Evolutionary conservation across 352 stramenopile genomes (phyloP), one percentile per base, ranked within the genome.

Genomic region (Globisporangium heterothallicum): DNA sequence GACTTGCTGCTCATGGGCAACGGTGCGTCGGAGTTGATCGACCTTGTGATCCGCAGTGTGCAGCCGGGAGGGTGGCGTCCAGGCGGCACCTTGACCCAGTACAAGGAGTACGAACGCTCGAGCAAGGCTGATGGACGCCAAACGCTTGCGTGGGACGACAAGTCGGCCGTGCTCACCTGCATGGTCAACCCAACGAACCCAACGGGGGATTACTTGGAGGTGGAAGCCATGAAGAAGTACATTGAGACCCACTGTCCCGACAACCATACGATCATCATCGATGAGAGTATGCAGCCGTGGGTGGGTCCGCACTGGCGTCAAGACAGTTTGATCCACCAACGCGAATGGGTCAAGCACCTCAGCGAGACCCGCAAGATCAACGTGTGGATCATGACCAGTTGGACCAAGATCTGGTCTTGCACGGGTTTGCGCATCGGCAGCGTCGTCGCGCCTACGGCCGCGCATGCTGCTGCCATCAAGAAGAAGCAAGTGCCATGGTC

Each of bases 321-420:
- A 21, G 86, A 96, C 61, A 88, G 71, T 41, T 72, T 96, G n/a
- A 92, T 95, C 52, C 72, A 90, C 54, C 74, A 96, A 61, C 83
- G 83, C 36, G 78, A 86, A 43, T 96, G 86, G 84, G 72, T 92
- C 19, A 56, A 74, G 43, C 51, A 78, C 18, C 73, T 96, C 56
- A 88, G 74, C 27, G 74, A 70, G 26, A 84, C 84, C 26, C 76
- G 78, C 56, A 67, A 72, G 46, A 88, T 96, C 45, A 75, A 96
- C 62, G 80, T 96, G 22, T 96, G 86, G 86, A 70, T 96, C 64
- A 96, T 96, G 86, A 95, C 84, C 32, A 89, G 76, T 59, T 94
- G 83, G 80, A 96, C 86, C 57, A 96, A 95, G 76, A 95, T 96
- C 66, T 96, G 86, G 86, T 93, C 86, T 12, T 96, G 86, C 74